Evolutionary conservation across 495 filamentous ascomycete genomes (phyloP).

Genomic region (Sabuloglossum arenarium): DNA sequence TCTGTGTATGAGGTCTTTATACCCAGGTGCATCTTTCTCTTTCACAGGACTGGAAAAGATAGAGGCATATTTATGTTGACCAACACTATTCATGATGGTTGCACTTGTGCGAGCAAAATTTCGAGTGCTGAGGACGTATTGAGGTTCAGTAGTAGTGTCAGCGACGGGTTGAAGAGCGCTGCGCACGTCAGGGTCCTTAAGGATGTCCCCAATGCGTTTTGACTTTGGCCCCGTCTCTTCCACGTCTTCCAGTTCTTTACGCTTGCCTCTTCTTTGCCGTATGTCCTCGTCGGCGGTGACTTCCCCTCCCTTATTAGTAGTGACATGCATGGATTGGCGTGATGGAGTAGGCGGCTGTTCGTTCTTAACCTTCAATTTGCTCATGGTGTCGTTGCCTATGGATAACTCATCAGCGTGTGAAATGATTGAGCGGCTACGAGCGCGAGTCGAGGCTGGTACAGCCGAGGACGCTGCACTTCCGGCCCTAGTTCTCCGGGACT

Average conservation of each 20-base stretch:
- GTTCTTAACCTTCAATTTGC: conserved; percentile 36
- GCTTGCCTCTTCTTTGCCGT: neutral
- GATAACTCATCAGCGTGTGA: conserved; percentile 33
- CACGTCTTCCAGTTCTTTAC: conserved; percentile 26
- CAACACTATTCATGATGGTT: conserved; percentile 68
- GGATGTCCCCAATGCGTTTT: neutral
- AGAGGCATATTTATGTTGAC: conserved; percentile 67
- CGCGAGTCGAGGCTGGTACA: conserved; percentile 18
- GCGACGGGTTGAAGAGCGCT: neutral
- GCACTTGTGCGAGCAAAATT: conserved; percentile 58
- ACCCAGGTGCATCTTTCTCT: conserved; percentile 70
- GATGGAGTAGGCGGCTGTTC: conserved; percentile 41
- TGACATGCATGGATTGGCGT: conserved; percentile 17
- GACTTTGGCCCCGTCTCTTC: conserved; percentile 10
- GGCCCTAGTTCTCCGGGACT: conserved; percentile 22
- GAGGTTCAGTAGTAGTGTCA: conserved; percentile 17
- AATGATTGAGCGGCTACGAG: conserved; percentile 34
- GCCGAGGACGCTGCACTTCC: conserved; percentile 32
- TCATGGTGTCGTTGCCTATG: conserved; percentile 23
- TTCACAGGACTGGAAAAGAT: conserved; percentile 71
- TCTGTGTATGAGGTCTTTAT: conserved; percentile 64
- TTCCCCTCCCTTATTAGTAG: neutral
- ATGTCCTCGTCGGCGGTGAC: conserved; percentile 7
- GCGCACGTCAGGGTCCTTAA: neutral
- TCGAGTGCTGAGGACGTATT: conserved; percentile 46